These are phyloP conservation scores for Chamaecyparis obtusa DNA, from an alignment of 75 land plant species.

Conservation along the genomic window DNA sequence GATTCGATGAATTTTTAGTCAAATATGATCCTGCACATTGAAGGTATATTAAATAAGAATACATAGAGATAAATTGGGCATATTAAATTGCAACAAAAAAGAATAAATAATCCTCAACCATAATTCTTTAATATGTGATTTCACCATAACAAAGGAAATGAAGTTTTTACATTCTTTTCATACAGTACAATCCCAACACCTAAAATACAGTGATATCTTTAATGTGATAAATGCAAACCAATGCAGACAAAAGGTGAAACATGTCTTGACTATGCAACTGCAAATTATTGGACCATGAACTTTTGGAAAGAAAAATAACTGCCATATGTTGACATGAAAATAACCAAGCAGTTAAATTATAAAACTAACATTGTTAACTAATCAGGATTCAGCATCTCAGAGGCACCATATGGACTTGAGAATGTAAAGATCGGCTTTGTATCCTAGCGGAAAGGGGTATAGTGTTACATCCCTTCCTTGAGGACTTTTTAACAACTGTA, in stretches of 20 bases:
- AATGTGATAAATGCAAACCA: not conserved
- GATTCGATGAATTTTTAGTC: conserved; percentile 76
- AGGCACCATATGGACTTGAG: not conserved
- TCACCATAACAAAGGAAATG: not conserved
- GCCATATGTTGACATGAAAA: not conserved
- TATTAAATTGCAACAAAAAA: not conserved
- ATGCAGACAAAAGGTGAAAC: not conserved
- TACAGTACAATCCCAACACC: not conserved
- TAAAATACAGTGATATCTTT: not conserved
- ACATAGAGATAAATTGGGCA: not conserved
- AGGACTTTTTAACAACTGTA: no score
- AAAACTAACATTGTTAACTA: not conserved
- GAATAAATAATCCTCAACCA: not conserved
- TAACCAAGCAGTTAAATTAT: not conserved
- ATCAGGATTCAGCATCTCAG: not conserved
- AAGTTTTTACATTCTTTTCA: not conserved
- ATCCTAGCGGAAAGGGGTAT: not conserved
- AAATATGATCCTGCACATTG: conserved; percentile 70
- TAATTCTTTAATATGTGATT: not conserved
- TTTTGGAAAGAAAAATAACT: not conserved
- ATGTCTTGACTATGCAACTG: not conserved
- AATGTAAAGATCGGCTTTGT: not conserved
- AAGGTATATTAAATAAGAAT: not conserved
- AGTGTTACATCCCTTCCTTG: no score
- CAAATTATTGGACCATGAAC: not conserved